Evolutionary conservation across 768 basidiomycete species (phyloP).

Genomic region (Boletus reticuloceps): DNA sequence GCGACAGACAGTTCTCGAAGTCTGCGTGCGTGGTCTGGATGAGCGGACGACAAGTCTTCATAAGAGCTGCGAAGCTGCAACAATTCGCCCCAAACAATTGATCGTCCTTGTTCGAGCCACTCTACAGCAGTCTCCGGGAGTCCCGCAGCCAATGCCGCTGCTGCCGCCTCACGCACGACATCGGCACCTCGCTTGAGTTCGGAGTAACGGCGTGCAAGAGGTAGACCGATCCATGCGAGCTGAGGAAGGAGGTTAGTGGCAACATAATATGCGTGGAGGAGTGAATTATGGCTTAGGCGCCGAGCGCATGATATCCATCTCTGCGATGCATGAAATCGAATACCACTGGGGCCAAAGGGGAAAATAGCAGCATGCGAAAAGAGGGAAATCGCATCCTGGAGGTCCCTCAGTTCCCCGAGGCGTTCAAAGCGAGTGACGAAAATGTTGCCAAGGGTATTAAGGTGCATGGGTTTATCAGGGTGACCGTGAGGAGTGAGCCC

Average conservation of each 20-base stretch:
- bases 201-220: slow-evolving; percentile 15
- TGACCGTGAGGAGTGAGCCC: not conserved
- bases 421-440: not conserved
- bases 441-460: not conserved
- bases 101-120: slow-evolving; percentile 13
- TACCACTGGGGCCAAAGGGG: not conserved
- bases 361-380: slow-evolving; percentile 4
- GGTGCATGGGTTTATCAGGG: not conserved
- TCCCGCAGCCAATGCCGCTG: slow-evolving; percentile 14
- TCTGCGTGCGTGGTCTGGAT: not conserved
- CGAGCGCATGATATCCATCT: slow-evolving; percentile 7
- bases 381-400: not conserved
- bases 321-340: slow-evolving; percentile 4
- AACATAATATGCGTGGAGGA: slow-evolving; percentile 17
- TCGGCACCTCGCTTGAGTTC: slow-evolving; percentile 4
- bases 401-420: not conserved
- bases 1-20: not conserved
- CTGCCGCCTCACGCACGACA: slow-evolving; percentile 23
- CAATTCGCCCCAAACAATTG: slow-evolving; percentile 13
- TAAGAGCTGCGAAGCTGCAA: slow-evolving; percentile 7
- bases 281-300: slow-evolving; percentile 3
- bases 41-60: not conserved
- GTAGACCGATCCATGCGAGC: slow-evolving; percentile 13
- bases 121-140: slow-evolving; percentile 3
- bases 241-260: slow-evolving; percentile 21